Percentiles rank a stretch among this genome's conserved stretches.
Conservation (phyloP, 495 filamentous ascomycete genomes). For the Cairneyella variabilis region DNA sequence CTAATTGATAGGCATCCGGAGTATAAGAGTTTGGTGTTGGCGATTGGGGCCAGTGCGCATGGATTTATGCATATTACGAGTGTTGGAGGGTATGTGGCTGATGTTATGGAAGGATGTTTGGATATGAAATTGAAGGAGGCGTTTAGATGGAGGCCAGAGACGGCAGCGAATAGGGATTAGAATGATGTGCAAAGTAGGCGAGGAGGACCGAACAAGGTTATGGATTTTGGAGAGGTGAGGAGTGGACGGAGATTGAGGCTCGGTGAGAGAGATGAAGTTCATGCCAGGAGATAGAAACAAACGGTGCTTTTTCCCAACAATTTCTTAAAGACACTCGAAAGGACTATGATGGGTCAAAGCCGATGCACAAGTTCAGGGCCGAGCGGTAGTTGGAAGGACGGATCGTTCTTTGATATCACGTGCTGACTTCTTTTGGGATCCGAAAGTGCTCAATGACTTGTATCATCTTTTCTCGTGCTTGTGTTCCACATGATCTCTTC, state of each 20-base stretch:
- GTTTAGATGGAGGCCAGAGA: conserved; percentile 50
- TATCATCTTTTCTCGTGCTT: no score
- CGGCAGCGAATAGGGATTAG: conserved; percentile 44
- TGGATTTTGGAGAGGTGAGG: conserved; percentile 44
- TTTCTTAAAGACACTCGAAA: no score
- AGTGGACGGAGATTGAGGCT: conserved; percentile 5
- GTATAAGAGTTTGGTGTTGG: conserved; percentile 39
- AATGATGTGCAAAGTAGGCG: conserved; percentile 43
- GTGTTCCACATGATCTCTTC: no score
- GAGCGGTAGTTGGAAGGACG: no score
- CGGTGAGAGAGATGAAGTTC: no score
- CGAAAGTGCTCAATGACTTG: no score
- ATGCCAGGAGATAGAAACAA: no score
- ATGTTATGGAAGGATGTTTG: conserved; percentile 41
- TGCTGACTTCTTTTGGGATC: no score
- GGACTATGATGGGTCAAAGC: no score
- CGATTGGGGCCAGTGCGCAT: conserved; percentile 48
- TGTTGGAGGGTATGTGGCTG: conserved; percentile 44
- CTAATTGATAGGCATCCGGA: conserved; percentile 43
- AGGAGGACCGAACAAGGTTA: conserved; percentile 39
- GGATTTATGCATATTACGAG: conserved; percentile 48
- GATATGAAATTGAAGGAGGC: conserved; percentile 35
- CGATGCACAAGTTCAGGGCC: no score
- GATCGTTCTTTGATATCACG: no score
- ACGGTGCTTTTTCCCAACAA: no score